phyloP scores from a whole-genome alignment of 2,329 filamentous ascomycete species.

The Ophiostoma tasmaniense region DNA sequence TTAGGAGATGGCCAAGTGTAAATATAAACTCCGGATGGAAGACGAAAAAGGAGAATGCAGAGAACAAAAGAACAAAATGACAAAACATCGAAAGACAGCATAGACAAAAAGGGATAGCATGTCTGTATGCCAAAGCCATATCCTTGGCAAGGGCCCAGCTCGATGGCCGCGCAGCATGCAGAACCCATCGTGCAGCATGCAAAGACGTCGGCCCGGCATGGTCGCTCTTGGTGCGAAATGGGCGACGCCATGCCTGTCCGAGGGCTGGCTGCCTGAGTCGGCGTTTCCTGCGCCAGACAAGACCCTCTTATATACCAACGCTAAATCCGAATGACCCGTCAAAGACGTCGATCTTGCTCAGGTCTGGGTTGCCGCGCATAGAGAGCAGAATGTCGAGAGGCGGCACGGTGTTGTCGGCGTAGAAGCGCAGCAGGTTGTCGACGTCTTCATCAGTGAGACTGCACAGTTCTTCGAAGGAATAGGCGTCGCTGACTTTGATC shows the following conservation, averaged over 20 bases:
- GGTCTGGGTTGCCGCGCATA: conserved; percentile 39
- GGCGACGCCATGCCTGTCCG: not conserved
- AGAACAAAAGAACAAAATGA: not conserved
- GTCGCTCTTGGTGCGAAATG: not conserved
- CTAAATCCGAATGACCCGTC: conserved; percentile 53
- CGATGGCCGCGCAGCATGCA: not conserved
- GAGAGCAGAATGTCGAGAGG: conserved; percentile 45
- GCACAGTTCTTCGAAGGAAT: conserved; percentile 76
- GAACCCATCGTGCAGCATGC: not conserved
- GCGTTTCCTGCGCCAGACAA: not conserved
- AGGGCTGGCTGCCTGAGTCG: not conserved
- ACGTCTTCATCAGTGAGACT: conserved; percentile 76
- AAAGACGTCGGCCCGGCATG: not conserved
- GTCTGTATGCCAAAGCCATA: not conserved
- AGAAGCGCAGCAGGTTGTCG: conserved; percentile 71
- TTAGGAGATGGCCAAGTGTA: not conserved
- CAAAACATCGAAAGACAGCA: not conserved
- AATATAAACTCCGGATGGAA: not conserved
- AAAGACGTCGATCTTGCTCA: conserved; percentile 45
- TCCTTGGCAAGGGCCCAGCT: not conserved
- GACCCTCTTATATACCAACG: conserved; percentile 33
- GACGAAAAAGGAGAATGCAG: not conserved
- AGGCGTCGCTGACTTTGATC: conserved; percentile 81
- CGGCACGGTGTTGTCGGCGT: conserved; percentile 49
- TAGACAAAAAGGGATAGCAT: not conserved